Conservation (phyloP, 805 yeast species). For the Priceomyces castillae region DNA sequence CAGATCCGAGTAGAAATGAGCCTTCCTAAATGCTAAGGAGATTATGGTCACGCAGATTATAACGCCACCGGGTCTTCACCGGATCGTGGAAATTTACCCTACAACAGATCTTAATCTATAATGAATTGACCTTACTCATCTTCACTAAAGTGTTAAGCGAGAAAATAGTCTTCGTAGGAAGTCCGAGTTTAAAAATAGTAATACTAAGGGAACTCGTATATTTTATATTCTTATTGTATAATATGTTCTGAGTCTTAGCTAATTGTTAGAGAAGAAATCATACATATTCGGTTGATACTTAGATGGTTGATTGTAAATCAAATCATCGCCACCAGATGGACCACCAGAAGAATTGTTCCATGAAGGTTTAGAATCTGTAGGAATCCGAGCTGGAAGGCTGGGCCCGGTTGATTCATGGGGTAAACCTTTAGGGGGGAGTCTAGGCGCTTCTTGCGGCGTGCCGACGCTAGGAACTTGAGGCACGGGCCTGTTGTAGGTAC, state of each 20-base stretch:
- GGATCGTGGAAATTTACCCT: too few species aligned
- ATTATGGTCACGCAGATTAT: too few species aligned
- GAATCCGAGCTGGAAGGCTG: slow-evolving; percentile 1
- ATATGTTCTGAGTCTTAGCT: not conserved
- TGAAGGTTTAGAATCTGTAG: slow-evolving; percentile 6
- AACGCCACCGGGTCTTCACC: too few species aligned
- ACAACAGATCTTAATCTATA: too few species aligned
- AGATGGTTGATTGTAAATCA: slow-evolving; percentile 40
- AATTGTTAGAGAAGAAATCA: slow-evolving; percentile 33
- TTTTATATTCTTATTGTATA: not conserved
- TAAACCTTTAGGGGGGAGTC: not conserved
- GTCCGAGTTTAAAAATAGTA: not conserved
- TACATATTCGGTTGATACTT: slow-evolving; percentile 48
- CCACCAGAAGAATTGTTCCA: not conserved
- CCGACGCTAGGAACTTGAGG: slow-evolving; percentile 10
- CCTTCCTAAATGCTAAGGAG: too few species aligned
- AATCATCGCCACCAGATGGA: slow-evolving; percentile 6
- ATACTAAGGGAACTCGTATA: not conserved
- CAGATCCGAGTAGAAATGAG: too few species aligned
- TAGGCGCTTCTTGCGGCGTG: not conserved
- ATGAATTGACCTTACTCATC: too few species aligned
- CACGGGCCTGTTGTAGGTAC: slow-evolving; percentile 7
- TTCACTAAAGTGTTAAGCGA: too few species aligned
- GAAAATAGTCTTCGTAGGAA: too few species aligned
- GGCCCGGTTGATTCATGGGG: not conserved